These are phyloP conservation scores for Byssothecium circinans DNA, from an alignment of 2,329 filamentous ascomycete species.

Conservation along the genomic window DNA sequence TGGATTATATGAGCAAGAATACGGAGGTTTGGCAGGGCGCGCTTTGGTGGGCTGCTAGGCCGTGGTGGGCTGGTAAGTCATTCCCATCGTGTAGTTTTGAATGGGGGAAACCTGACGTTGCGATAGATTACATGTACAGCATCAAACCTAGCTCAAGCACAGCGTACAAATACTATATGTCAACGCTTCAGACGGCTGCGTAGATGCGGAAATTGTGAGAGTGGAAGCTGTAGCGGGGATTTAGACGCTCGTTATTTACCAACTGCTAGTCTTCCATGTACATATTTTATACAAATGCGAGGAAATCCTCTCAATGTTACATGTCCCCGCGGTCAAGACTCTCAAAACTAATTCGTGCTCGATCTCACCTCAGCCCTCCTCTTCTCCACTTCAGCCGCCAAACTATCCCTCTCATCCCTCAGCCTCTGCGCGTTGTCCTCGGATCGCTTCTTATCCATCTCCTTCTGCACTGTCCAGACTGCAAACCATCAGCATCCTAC, in stretches of 20 bases:
- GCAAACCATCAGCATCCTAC: constrained; percentile 14
- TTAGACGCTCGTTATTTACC: too few relatives aligned
- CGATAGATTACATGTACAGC: constrained; percentile 47
- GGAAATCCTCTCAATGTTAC: background rate
- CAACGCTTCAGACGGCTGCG: constrained; percentile 8
- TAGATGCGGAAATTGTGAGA: constrained; percentile 2
- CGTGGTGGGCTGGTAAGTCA: constrained; percentile 47
- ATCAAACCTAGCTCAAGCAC: constrained; percentile 53
- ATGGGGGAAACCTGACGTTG: background rate
- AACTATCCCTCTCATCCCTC: constrained; percentile 35
- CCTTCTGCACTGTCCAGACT: constrained; percentile 43
- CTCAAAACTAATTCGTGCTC: constrained; percentile 23
- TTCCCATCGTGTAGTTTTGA: background rate
- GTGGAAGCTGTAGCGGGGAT: background rate
- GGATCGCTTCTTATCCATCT: constrained; percentile 35
- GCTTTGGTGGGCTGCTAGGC: constrained; percentile 59
- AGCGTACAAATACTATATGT: constrained; percentile 26
- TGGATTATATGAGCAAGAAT: constrained; percentile 52
- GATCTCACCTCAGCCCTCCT: constrained; percentile 39
- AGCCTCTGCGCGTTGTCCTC: constrained; percentile 26
- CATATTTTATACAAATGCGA: background rate
- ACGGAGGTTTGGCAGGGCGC: constrained; percentile 57
- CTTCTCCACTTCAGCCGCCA: constrained; percentile 36
- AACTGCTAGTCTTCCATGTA: background rate
- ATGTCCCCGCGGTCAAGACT: background rate